A percentile compares a stretch with the other conserved stretches of the same genome.
These are phyloP conservation scores for Aphanocladium album DNA, from an alignment of 2,329 filamentous ascomycete species.

Conservation along the genomic window DNA sequence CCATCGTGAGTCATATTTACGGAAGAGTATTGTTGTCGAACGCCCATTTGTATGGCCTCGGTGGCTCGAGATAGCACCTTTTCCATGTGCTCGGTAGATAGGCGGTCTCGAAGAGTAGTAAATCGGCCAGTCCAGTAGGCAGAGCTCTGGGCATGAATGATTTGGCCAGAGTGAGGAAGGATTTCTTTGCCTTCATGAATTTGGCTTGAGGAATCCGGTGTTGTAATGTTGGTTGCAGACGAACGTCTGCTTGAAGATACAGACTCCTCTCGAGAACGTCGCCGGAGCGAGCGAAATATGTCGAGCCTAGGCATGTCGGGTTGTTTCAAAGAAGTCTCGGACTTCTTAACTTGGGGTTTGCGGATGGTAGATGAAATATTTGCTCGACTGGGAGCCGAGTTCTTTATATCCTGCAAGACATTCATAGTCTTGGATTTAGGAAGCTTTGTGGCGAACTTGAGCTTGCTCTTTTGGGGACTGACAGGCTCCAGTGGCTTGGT, in stretches of 20 bases:
- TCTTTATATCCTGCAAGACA: constrained; percentile 40
- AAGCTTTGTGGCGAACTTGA: constrained; percentile 23
- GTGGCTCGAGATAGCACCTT: not conserved
- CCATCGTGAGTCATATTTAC: not conserved
- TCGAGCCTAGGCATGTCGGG: constrained; percentile 8
- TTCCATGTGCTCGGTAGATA: constrained; percentile 21
- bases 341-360: not conserved
- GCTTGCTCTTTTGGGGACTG: not conserved
- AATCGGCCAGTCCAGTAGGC: constrained; percentile 62
- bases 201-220: not conserved
- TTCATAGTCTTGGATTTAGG: constrained; percentile 42
- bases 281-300: constrained; percentile 14
- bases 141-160: constrained; percentile 40
- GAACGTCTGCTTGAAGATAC: constrained; percentile 18
- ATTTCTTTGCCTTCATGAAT: not conserved
- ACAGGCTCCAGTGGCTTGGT: not conserved
- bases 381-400: constrained; percentile 35
- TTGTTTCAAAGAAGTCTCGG: not conserved
- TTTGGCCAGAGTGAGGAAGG: constrained; percentile 16
- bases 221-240: constrained; percentile 9
- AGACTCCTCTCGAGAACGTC: constrained; percentile 18
- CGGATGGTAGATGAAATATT: not conserved
- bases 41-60: not conserved
- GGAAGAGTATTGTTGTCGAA: not conserved
- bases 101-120: constrained; percentile 48